Base-by-base conservation (phyloP, 345 rosid species). In the Diplotaxis tenuifolia region DNA sequence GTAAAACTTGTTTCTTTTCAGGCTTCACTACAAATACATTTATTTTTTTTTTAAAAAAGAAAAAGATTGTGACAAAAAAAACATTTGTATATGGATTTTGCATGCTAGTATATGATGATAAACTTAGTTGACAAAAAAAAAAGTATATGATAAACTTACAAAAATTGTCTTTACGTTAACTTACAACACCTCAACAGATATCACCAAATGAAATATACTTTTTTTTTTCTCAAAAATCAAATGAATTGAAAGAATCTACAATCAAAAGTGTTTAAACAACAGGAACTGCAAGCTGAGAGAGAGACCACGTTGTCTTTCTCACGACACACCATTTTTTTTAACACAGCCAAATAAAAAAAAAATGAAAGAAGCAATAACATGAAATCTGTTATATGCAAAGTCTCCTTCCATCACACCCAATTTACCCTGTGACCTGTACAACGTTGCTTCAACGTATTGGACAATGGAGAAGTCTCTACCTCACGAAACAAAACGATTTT, bases 201-300 rank as follows among this genome's bases (percentile, higher is more conserved):
- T 56, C 18, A 42, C 62, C 9, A 58, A 28, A 29, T 29, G 40
- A 29, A 25, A 11, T 57, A n/a, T n/a, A n/a, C 9, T n/a, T 16
- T 8, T 27, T 7, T 16, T 58, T n/a, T 6, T 4, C 5, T 27
- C 52, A 57, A 3, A 59, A 74, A 61, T 55, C 53, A 75, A 74
- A 42, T 20, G 40, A 63, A 69, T 55, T 63, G 57, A 53, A 50
- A 74, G 29, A 58, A 67, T 22, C 62, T 59, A 68, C 36, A 75
- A 53, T 20, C 63, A 68, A 54, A 69, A 42, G 49, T n/a, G 49
- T 34, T 57, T 56, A 73, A 65, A 38, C 22, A 25, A 9, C 22
- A 25, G 6, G 23, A 63, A 36, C 28, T 1, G 19, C 68, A 72
- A 62, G 36, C 50, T n/a, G n/a, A n/a, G n/a, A 64, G 47, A 36